phyloP scores from a whole-genome alignment of 1,284 basidiomycete genomes.

The Cutaneotrichosporon mucoides region DNA sequence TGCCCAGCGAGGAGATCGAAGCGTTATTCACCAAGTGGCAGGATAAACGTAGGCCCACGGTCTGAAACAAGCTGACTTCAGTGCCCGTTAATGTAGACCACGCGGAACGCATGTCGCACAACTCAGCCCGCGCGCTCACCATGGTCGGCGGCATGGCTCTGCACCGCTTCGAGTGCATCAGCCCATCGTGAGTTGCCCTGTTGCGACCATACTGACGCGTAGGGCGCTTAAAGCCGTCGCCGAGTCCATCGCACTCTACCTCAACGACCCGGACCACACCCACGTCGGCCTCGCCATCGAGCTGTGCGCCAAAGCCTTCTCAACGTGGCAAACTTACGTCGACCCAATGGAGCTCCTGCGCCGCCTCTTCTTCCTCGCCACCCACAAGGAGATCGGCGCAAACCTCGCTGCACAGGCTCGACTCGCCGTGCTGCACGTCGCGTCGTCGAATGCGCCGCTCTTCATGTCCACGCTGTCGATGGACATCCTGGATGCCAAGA shows the following conservation, averaged over 20 bases:
- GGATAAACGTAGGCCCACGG: conserved; percentile 22
- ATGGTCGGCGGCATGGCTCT: conserved; percentile 78
- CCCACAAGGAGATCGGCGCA: conserved; percentile 60
- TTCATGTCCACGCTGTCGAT: conserved; percentile 94
- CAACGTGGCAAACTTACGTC: conserved; percentile 89
- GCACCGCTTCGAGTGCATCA: conserved; percentile 72
- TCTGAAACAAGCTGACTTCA: conserved; percentile 34
- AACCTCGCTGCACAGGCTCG: conserved; percentile 57
- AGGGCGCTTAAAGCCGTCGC: conserved; percentile 58
- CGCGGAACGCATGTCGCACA: conserved; percentile 51
- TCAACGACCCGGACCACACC: conserved; percentile 64
- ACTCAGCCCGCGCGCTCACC: conserved; percentile 60
- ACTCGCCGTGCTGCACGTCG: conserved; percentile 76
- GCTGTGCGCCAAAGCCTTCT: conserved; percentile 81
- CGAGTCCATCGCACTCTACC: conserved; percentile 69
- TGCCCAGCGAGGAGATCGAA: conserved; percentile 64
- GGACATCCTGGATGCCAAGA: conserved; percentile 79
- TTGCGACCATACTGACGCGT: not conserved
- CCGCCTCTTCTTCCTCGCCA: conserved; percentile 75
- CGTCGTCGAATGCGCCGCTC: conserved; percentile 73
- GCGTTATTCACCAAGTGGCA: conserved; percentile 52
- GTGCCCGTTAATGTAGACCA: conserved; percentile 65
- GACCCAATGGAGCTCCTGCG: conserved; percentile 88
- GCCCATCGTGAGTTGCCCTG: conserved; percentile 57
- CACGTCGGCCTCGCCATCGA: conserved; percentile 78